A percentile compares a stretch with the other conserved stretches of the same genome.
phyloP scores from a whole-genome alignment of 495 filamentous ascomycete species.

The Apodospora peruviana region DNA sequence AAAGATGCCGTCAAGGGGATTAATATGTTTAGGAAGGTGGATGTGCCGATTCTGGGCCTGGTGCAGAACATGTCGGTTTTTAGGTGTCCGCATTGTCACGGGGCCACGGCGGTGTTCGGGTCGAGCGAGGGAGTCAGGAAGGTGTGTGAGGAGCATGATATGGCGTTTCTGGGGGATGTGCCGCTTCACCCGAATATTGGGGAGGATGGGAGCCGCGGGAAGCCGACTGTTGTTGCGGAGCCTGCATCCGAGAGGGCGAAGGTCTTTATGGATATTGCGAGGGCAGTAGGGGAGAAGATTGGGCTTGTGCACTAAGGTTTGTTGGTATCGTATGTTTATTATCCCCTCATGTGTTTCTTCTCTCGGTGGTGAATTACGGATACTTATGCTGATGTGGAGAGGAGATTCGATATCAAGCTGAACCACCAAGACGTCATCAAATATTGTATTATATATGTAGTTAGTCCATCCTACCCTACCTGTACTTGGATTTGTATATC shows the following conservation, averaged over 20 bases:
- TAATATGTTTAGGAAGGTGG: slow-evolving; percentile 83
- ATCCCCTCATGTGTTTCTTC: no score
- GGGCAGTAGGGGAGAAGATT: slow-evolving; percentile 51
- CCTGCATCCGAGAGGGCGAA: slow-evolving; percentile 62
- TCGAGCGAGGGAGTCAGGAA: slow-evolving; percentile 39
- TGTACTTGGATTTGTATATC: no score
- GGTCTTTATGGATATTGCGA: slow-evolving; percentile 68
- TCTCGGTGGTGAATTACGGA: no score
- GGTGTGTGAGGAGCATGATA: slow-evolving; percentile 50
- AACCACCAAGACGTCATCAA: no score
- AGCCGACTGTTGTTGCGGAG: slow-evolving; percentile 86
- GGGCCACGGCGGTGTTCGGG: slow-evolving; percentile 76
- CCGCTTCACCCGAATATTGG: slow-evolving; percentile 84
- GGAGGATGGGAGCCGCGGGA: slow-evolving; percentile 81
- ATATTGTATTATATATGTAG: no score
- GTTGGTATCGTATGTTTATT: no score
- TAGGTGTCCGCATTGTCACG: slow-evolving; percentile 69
- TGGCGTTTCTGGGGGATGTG: slow-evolving; percentile 81
- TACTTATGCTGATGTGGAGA: no score
- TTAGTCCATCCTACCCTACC: no score
- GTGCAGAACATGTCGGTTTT: slow-evolving; percentile 95
- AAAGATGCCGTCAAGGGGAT: slow-evolving; percentile 86
- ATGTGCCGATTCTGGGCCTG: slow-evolving; percentile 74
- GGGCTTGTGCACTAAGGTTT: slow-evolving; percentile 18
- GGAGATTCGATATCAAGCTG: no score